A percentile compares a stretch with the other conserved stretches of the same genome.
Conservation (phyloP, 2,329 filamentous ascomycete genomes). For the Colletotrichum phormii region DNA sequence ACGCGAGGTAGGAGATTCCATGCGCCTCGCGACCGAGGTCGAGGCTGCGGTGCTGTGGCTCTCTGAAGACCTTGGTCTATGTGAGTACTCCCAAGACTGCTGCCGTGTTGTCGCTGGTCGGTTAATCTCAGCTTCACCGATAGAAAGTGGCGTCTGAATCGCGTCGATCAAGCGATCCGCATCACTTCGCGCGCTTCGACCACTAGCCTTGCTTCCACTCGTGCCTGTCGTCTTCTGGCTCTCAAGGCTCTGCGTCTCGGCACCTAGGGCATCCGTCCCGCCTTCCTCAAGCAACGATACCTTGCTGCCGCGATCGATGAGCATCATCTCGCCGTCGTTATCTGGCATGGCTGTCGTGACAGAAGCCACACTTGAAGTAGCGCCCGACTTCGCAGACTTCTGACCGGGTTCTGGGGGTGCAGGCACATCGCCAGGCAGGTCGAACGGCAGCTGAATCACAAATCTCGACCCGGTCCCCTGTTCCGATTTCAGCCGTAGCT, state of each 20-base stretch:
- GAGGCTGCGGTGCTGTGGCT: not conserved
- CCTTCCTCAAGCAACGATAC: constrained; percentile 23
- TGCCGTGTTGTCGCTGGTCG: constrained; percentile 37
- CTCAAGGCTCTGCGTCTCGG: constrained; percentile 48
- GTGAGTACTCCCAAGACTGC: constrained; percentile 37
- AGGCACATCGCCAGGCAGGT: constrained; percentile 61
- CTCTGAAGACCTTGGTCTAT: not conserved
- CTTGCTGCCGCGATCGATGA: constrained; percentile 63
- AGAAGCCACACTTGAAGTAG: constrained; percentile 44
- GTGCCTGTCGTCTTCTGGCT: constrained; percentile 49
- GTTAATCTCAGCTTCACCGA: constrained; percentile 38
- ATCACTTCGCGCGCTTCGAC: constrained; percentile 67
- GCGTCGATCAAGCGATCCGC: constrained; percentile 79
- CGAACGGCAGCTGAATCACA: constrained; percentile 82
- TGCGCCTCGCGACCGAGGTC: not conserved
- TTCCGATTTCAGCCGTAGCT: constrained; percentile 86
- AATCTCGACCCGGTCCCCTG: constrained; percentile 86
- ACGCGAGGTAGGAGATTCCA: not conserved
- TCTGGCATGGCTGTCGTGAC: constrained; percentile 46
- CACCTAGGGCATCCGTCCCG: not conserved
- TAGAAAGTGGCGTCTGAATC: constrained; percentile 69
- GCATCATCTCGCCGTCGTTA: constrained; percentile 67
- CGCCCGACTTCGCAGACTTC: constrained; percentile 30
- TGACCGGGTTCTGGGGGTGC: constrained; percentile 40
- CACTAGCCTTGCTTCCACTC: constrained; percentile 53